A percentile compares a stretch with the other conserved stretches of the same genome.
These are phyloP conservation scores for Neofusicoccum kwambonambiense DNA, from an alignment of 2,329 filamentous ascomycete genomes.

Conservation along the genomic window DNA sequence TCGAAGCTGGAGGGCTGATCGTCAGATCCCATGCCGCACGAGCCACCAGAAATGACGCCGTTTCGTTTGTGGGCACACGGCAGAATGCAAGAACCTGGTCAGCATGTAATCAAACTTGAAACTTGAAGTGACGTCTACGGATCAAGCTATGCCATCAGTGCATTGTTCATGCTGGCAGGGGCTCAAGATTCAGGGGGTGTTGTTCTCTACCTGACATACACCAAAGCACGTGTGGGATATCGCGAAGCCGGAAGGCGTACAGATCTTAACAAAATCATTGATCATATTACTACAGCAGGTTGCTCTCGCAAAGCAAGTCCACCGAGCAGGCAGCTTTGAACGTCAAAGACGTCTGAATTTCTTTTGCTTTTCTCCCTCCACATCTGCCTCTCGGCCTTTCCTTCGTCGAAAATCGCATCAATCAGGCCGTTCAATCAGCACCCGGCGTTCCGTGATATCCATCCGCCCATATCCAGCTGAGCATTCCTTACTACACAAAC, in stretches of 20 bases:
- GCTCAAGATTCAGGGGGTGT: not conserved
- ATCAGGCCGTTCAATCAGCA: constrained; percentile 9
- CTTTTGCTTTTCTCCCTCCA: not conserved
- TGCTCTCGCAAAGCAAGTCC: not conserved
- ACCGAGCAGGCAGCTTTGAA: constrained; percentile 1
- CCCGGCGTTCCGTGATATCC: constrained; percentile 9
- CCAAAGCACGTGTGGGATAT: not conserved
- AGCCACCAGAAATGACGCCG: constrained; percentile 10
- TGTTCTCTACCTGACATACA: not conserved
- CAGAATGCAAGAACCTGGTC: not conserved
- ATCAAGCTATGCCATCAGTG: not conserved
- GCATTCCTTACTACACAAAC: constrained; percentile 22
- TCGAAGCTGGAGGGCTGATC: not conserved
- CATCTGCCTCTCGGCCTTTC: not conserved
- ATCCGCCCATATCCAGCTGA: constrained; percentile 21
- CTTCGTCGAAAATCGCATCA: constrained; percentile 13
- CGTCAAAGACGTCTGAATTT: not conserved
- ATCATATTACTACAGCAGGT: constrained; percentile 18
- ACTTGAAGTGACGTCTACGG: not conserved
- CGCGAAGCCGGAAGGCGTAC: not conserved
- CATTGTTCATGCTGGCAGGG: not conserved
- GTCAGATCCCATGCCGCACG: constrained; percentile 5
- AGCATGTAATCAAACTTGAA: constrained; percentile 12
- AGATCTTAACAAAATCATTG: constrained; percentile 1
- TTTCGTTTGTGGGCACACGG: not conserved